These are phyloP conservation scores for Pinus albicaulis DNA, from an alignment of 75 land plant genomes.

Conservation along the genomic window DNA sequence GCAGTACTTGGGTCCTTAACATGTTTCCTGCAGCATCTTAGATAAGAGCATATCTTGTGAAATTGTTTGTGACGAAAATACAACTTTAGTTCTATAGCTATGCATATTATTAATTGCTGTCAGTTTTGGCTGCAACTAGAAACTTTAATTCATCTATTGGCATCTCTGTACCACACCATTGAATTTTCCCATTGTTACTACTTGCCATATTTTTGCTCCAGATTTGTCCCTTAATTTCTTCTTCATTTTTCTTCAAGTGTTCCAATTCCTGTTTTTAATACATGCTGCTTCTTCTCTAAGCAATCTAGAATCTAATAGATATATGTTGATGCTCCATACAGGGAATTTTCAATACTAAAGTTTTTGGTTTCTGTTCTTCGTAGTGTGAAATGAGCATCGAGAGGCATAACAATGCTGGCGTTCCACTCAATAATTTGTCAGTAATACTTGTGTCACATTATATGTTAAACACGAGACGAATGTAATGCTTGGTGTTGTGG, in stretches of 20 bases:
- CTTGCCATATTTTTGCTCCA: background rate
- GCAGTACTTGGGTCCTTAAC: background rate
- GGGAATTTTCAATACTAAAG: background rate
- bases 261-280: background rate
- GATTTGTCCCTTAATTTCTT: background rate
- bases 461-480: too few species aligned
- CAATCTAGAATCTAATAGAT: background rate
- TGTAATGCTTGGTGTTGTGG: too few species aligned
- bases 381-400: background rate
- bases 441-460: too few species aligned
- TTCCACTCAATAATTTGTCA: too few species aligned
- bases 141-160: background rate
- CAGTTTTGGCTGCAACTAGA: background rate
- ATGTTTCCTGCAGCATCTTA: background rate
- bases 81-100: background rate
- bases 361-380: background rate
- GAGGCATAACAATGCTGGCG: too few species aligned
- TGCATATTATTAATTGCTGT: background rate
- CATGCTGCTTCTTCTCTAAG: background rate
- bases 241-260: background rate
- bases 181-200: background rate
- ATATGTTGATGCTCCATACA: background rate
- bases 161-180: background rate
- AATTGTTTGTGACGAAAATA: background rate
- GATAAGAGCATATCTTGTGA: background rate